phyloP scores from a whole-genome alignment of 257 asterid species.

The Capsicum chinense region DNA sequence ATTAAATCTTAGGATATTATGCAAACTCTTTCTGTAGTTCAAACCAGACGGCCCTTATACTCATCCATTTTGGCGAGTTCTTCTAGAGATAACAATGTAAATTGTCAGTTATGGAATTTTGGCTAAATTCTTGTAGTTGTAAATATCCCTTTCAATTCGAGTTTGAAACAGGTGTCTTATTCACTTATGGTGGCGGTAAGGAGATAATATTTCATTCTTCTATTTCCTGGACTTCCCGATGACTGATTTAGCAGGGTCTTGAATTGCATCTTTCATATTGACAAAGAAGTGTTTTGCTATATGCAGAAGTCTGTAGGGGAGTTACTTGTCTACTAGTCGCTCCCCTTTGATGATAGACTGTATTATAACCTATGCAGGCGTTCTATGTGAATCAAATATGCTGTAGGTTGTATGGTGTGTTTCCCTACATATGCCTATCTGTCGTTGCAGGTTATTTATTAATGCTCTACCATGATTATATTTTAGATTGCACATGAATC shows the following conservation, averaged over 20 bases:
- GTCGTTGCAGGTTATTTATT: not conserved
- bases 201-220: conserved; percentile 18
- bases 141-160: not conserved
- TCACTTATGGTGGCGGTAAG: not conserved
- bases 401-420: conserved; percentile 20
- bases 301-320: not conserved
- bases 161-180: not conserved
- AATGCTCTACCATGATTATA: conserved; percentile 17
- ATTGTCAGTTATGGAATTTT: not conserved
- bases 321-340: not conserved
- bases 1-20: not conserved
- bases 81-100: not conserved
- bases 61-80: not conserved
- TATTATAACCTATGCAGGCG: not conserved
- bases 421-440: not conserved
- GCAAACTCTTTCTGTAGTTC: not conserved
- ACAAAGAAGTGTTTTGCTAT: conserved; percentile 10
- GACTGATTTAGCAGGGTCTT: conserved; percentile 15
- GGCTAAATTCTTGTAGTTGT: not conserved
- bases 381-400: not conserved
- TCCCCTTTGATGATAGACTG: conserved; percentile 25
- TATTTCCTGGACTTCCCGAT: not conserved
- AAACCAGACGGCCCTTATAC: not conserved
- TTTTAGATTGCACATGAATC: conserved; percentile 55
- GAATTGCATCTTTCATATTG: not conserved